phyloP scores from a whole-genome alignment of 1,284 basidiomycete genomes.

The Ustilago bromivora region DNA sequence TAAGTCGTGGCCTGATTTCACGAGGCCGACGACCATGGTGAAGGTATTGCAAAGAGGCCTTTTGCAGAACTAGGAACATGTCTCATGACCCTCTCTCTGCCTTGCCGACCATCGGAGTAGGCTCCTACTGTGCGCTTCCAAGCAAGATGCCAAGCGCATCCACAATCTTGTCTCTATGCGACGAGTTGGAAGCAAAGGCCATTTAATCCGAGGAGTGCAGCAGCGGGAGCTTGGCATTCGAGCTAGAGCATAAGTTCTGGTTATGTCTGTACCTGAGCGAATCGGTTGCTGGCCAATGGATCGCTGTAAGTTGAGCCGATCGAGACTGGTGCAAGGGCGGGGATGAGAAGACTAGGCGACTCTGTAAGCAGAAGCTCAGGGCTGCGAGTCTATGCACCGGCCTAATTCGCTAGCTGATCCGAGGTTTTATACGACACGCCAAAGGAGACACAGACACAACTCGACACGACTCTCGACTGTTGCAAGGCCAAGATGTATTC shows the following conservation, averaged over 20 bases:
- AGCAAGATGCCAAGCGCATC: too few relatives aligned
- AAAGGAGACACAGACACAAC: neutral
- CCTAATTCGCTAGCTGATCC: neutral
- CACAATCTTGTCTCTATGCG: too few relatives aligned
- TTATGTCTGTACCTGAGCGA: neutral
- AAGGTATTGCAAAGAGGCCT: neutral
- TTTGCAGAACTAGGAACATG: neutral
- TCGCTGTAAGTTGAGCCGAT: neutral
- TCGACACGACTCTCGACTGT: neutral
- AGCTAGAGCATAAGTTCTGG: too few relatives aligned
- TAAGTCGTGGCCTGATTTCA: neutral
- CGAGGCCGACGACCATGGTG: neutral
- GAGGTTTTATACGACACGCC: neutral
- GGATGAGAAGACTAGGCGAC: neutral
- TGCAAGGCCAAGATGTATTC: neutral
- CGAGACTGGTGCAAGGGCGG: neutral
- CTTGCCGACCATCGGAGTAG: neutral
- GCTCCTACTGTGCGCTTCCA: too few relatives aligned
- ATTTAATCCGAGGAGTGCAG: too few relatives aligned
- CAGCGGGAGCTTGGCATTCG: too few relatives aligned
- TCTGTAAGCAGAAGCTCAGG: neutral
- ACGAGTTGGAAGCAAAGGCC: too few relatives aligned
- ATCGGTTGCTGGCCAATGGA: neutral
- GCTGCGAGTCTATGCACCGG: neutral
- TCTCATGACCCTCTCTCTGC: neutral